Base-by-base conservation (phyloP, 768 basidiomycete genomes). In the Mycena chlorophos region DNA sequence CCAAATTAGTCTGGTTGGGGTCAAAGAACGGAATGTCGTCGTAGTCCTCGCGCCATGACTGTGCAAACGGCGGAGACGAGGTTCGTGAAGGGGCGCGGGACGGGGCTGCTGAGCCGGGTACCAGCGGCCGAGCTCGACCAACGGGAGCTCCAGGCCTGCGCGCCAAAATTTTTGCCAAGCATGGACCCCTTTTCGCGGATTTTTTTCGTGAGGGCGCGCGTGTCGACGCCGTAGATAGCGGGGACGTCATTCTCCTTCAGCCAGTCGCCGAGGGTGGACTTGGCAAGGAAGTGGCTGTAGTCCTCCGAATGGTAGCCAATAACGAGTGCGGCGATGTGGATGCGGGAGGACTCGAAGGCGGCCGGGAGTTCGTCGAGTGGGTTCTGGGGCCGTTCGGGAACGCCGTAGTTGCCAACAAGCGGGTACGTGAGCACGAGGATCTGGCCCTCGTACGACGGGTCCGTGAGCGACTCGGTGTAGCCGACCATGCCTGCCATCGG, bases 381-480 rank as follows among this genome's bases (percentile, higher is more conserved):
- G 66, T 68, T 62, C 71, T 70, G 59, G 4, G 76, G 74, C 52
- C 93, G 86, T 58, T 80, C 79, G 50, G 97, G 97, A 22, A 98
- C 94, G 67, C 97, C 97, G 69, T 99, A 99, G 70, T 98, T 98
- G 31, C 97, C 97, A 61, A 98, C 78, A 64, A 99, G 80, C 14
- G 97, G 97, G 75, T 98, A 98, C 2, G 97, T 98, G 63, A 98
- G 81, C 61, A 99, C 86, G 56, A 99, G 88, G 68, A 99, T 98
- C 73, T 98, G 97, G 30, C 94, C 94, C 71, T 96, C 88, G 73
- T 99, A 99, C 2, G 96, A 98, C 19, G 97, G 97, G 71, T 98
- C 97, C 42, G 97, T 99, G 63, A 98, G 77, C 19, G 96, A 98
- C 67, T 98, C 97, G 31, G 93, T 94, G 73, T 99, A 99, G 27